A percentile compares a stretch with the other conserved stretches of the same genome.
Conservation (phyloP, 345 rosid genomes). For the Rhizophora mangle region DNA sequence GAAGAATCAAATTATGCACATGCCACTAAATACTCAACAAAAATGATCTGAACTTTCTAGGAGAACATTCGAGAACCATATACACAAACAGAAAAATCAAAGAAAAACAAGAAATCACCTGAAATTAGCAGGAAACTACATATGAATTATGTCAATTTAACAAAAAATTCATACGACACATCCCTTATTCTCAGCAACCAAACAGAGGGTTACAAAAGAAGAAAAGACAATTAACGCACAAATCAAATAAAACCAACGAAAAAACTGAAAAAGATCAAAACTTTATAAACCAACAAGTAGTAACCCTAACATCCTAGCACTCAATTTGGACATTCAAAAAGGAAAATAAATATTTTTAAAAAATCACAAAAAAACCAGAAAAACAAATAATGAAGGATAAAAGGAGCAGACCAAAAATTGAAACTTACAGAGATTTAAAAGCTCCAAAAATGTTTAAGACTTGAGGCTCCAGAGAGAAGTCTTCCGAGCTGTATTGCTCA, state of each 20-base stretch:
- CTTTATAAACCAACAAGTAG: not conserved
- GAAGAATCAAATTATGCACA: no score
- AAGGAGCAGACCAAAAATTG: not conserved
- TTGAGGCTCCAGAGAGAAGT: not conserved
- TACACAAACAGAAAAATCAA: no score
- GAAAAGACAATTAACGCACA: not conserved
- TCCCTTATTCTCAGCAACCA: no score
- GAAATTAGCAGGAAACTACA: no score
- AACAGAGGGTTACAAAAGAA: conserved; percentile 3
- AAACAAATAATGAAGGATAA: not conserved
- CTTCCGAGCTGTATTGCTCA: not conserved
- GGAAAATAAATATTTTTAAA: not conserved
- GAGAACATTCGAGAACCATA: no score
- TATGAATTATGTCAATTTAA: no score
- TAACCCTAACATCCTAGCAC: not conserved
- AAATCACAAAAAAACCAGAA: no score
- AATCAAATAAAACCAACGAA: not conserved
- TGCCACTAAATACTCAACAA: no score
- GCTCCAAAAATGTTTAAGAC: not conserved
- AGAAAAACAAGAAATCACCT: no score
- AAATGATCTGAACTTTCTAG: no score
- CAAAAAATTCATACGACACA: no score
- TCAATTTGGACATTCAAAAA: not conserved
- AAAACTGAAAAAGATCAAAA: not conserved
- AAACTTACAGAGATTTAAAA: not conserved